These are phyloP conservation scores for Amanita fuliginea DNA, from an alignment of 768 basidiomycete species.

Conservation along the genomic window DNA sequence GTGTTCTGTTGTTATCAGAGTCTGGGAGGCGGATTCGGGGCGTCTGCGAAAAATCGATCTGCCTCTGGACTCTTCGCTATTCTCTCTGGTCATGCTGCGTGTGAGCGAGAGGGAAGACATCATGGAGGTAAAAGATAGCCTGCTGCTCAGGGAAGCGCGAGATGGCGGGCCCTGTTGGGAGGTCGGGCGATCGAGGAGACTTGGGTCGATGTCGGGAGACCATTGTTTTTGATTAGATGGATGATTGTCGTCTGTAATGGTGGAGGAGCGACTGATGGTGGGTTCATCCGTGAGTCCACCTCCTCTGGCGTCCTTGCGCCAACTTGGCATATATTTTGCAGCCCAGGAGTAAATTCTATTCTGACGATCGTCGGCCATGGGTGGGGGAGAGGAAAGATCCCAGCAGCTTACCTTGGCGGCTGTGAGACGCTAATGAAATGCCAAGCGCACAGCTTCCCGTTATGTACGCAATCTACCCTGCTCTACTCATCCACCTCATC, in stretches of 20 bases:
- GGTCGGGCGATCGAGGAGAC: slow-evolving; percentile 35
- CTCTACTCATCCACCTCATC: background rate
- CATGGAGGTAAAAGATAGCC: slow-evolving; percentile 57
- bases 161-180: slow-evolving; percentile 22
- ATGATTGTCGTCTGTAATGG: slow-evolving; percentile 16
- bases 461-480: background rate
- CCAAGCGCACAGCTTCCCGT: background rate
- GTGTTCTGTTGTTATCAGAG: slow-evolving; percentile 21
- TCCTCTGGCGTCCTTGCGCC: slow-evolving; percentile 2
- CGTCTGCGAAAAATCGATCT: slow-evolving; percentile 34
- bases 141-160: slow-evolving; percentile 41
- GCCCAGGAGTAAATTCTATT: slow-evolving; percentile 26
- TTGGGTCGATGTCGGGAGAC: slow-evolving; percentile 27
- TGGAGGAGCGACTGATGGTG: slow-evolving; percentile 8
- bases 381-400: slow-evolving; percentile 6
- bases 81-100: slow-evolving; percentile 35
- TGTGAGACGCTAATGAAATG: background rate
- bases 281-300: background rate
- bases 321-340: slow-evolving; percentile 21
- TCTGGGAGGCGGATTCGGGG: slow-evolving; percentile 39
- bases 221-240: slow-evolving; percentile 23
- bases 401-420: background rate
- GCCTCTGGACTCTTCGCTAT: slow-evolving; percentile 38
- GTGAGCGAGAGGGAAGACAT: slow-evolving; percentile 58
- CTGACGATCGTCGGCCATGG: slow-evolving; percentile 13